Base-by-base conservation (phyloP, 1,139 yeast species). In the Pichia sp. region DNA sequence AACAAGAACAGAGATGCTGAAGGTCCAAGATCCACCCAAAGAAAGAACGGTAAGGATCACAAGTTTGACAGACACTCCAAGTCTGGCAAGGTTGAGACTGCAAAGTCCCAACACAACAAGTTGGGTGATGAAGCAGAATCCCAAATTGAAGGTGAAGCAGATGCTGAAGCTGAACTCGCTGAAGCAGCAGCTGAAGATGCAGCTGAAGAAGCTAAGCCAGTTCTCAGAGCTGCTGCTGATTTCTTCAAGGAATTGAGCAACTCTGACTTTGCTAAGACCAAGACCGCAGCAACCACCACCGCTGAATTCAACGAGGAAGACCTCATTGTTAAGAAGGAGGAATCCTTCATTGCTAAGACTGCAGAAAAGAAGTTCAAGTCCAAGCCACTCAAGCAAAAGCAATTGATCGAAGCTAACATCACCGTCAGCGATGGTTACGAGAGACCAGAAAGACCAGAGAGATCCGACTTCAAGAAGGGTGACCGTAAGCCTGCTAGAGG, bases 1-100 rank as follows among this genome's bases (percentile, higher is more conserved):
- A 57, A 64, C 59, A 76, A 78, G 70, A 88, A 88, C 88, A 69
- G 64, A 48, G 50, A 72, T 6, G 74, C 73, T 50, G 68, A 76
- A 47, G 80, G 71, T 44, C 78, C 85, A 60, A 64, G 72, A 32
- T 51, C 72, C 46, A 69, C 72, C 54, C 43, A 48, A 37, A 56
- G 58, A 49, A 57, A 50, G 31, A 46, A 63, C 51, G 60, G 62
- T 56, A 82, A 74, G 68, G 64, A 69, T 60, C 44, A 47, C 43
- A 78, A 76, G 68, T 73, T 66, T 49, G 93, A 82, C 72, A 93
- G 94, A 69, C 93, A 80, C 62, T 77, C 88, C 50, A 83, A 84
- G 73, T 59, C 83, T 49, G 85, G 80, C 58, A 82, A 80, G 73
- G 66, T 78, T 55, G 96, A 87, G 69, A 69, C 94, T 55, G 74